Percentiles rank a stretch among this genome's conserved stretches.
phyloP scores from a whole-genome alignment of 1,284 basidiomycete species.

The Abortiporus biennis region DNA sequence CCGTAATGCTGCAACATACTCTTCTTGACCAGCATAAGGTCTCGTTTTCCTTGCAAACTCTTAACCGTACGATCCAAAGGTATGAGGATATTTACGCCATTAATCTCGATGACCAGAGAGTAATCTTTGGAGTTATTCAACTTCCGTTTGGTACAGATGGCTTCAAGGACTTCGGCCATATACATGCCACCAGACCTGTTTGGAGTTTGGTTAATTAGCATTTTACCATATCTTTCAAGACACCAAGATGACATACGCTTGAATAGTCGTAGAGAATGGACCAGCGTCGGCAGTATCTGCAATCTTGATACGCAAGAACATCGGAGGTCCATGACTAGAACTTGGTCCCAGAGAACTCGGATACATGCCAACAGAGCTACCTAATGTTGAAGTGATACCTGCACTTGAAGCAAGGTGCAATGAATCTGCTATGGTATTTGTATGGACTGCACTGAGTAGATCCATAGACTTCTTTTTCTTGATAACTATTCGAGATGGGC shows the following conservation, averaged over 20 bases:
- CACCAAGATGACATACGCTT: slow-evolving; percentile 55
- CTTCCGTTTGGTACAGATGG: slow-evolving; percentile 73
- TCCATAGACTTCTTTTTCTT: slow-evolving; percentile 49
- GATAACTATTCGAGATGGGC: slow-evolving; percentile 63
- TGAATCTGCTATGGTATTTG: slow-evolving; percentile 9
- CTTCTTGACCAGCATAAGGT: slow-evolving; percentile 80
- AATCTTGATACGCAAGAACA: slow-evolving; percentile 76
- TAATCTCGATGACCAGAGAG: slow-evolving; percentile 63
- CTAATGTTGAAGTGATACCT: slow-evolving; percentile 30
- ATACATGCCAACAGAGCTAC: slow-evolving; percentile 38
- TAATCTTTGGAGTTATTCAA: slow-evolving; percentile 76
- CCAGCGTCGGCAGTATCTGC: slow-evolving; percentile 75
- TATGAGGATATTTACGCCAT: slow-evolving; percentile 77
- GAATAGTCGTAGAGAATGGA: slow-evolving; percentile 82
- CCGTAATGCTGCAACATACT: slow-evolving; percentile 69
- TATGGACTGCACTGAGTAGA: slow-evolving; percentile 16
- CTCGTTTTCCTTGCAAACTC: slow-evolving; percentile 81
- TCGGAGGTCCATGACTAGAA: slow-evolving; percentile 68
- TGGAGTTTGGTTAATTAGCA: slow-evolving; percentile 2
- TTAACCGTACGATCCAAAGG: slow-evolving; percentile 96
- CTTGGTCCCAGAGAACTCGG: slow-evolving; percentile 62
- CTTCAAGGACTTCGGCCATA: slow-evolving; percentile 91
- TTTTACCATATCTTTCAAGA: background rate
- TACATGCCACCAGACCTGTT: slow-evolving; percentile 89
- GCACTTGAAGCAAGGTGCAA: slow-evolving; percentile 26